Base-by-base conservation (phyloP, 1,284 basidiomycete species). In the Sanghuangporus baumii region DNA sequence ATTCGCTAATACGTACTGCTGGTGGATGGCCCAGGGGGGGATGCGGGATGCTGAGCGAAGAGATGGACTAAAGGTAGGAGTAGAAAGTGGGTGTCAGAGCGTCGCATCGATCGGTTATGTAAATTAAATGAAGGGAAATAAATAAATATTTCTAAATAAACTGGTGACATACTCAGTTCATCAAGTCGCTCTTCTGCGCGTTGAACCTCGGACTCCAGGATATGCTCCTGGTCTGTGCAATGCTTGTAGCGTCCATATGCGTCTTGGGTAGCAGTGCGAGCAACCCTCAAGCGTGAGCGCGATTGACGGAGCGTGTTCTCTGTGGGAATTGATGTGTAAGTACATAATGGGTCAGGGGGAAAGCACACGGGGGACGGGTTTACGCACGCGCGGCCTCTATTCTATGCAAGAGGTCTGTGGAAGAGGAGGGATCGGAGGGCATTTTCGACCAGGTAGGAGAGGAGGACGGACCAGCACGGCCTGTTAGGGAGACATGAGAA, bases 231-330 rank as follows among this genome's bases (percentile, higher is more conserved):
- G 66, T 90, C 87, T 14, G 89, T 74, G 71, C 84, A 87, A 9
- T 82, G 77, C 14, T 82, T 88, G 69, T 91, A 91, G 62, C 81
- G 75, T 67, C 83, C 77, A 69, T 88, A 88, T 2, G 87, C 81
- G 52, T 90, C 88, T 67, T 89, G 85, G 0, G 86, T 85, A 43
- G 87, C 85, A 67, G 86, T 83, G 68, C 87, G 86, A 23, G 86
- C 85, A 48, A 85, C 80, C 41, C 79, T 69, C 50, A 81, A 68
- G 9, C 75, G 71, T 6, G 67, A 67, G 34, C 80, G 74, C 16
- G 80, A 75, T 58, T 74, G 74, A 64, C 75, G 74, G 36, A 81
- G 71, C 40, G 52, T 36, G 14, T 63, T 56, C 23, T 63, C 62
- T 63, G 57, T 55, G 62, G 18, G 50, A 55, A 48, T 38, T 37